These are phyloP conservation scores for Purpureocillium takamizusanense DNA, from an alignment of 2,329 filamentous ascomycete genomes.

Conservation along the genomic window DNA sequence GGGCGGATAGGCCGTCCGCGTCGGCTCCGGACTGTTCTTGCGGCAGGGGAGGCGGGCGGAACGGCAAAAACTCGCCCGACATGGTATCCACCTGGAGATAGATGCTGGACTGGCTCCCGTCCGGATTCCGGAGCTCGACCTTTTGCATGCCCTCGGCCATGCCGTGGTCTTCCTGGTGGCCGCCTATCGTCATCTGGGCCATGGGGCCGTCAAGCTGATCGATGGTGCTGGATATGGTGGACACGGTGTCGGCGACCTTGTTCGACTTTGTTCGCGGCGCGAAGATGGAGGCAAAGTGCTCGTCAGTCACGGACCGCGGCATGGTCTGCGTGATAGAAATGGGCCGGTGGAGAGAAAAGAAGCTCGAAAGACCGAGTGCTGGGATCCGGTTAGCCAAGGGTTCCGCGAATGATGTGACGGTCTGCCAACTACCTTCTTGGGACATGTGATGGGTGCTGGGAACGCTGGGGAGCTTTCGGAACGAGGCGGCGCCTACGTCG, in stretches of 20 bases:
- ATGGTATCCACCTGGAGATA: conserved; percentile 60
- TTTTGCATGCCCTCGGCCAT: conserved; percentile 38
- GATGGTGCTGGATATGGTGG: conserved; percentile 54
- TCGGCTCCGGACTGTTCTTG: conserved; percentile 42
- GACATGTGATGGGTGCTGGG: conserved; percentile 66
- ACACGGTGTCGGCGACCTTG: conserved; percentile 54
- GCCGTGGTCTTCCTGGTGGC: conserved; percentile 29
- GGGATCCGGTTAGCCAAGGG: background rate
- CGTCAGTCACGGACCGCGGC: conserved; percentile 60
- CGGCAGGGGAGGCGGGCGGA: conserved; percentile 76
- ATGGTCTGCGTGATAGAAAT: conserved; percentile 81
- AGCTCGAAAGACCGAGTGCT: conserved; percentile 85
- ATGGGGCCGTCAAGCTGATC: conserved; percentile 51
- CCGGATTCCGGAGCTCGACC: conserved; percentile 45
- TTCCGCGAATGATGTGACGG: background rate
- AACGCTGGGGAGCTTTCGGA: conserved; percentile 59
- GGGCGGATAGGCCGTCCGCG: conserved; percentile 21
- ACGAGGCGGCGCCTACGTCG: conserved; percentile 33
- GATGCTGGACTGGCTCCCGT: conserved; percentile 48
- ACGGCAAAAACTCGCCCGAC: conserved; percentile 66
- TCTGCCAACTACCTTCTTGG: conserved; percentile 46
- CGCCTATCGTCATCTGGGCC: conserved; percentile 39
- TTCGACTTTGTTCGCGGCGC: conserved; percentile 40
- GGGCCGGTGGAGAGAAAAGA: conserved; percentile 93
- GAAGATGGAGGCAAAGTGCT: conserved; percentile 81